Evolutionary conservation across 768 basidiomycete species (phyloP).

Genomic region (Mycena vitilis): DNA sequence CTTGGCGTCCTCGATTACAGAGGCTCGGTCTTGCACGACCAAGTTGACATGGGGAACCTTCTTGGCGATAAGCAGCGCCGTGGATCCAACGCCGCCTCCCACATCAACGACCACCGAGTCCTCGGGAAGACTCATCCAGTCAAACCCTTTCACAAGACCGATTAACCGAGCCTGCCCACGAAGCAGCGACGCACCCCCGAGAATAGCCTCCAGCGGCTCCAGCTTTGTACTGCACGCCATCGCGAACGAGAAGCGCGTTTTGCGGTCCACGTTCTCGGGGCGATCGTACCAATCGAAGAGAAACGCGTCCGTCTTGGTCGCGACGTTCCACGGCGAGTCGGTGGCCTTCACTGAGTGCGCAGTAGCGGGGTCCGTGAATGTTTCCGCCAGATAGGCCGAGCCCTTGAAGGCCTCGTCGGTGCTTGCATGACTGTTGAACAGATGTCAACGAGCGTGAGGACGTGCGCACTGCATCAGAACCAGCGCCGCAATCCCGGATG

Average conservation of each 20-base stretch:
- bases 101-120: slow-evolving; percentile 31
- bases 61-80: slow-evolving; percentile 23
- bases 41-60: slow-evolving; percentile 21
- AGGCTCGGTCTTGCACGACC: slow-evolving; percentile 32
- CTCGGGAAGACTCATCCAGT: slow-evolving; percentile 26
- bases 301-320: slow-evolving; percentile 23
- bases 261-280: slow-evolving; percentile 25
- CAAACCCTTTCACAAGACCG: slow-evolving; percentile 15
- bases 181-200: slow-evolving; percentile 6
- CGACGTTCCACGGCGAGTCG: slow-evolving; percentile 36
- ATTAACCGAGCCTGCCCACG: not conserved
- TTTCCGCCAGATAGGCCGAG: slow-evolving; percentile 24
- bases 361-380: slow-evolving; percentile 23
- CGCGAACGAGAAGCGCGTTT: slow-evolving; percentile 27
- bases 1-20: slow-evolving; percentile 31
- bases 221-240: slow-evolving; percentile 29
- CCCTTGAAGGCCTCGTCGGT: slow-evolving; percentile 34
- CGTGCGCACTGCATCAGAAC: slow-evolving; percentile 23
- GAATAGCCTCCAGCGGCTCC: slow-evolving; percentile 27
- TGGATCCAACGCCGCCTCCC: slow-evolving; percentile 33
- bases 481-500: slow-evolving; percentile 23
- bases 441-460: not conserved
- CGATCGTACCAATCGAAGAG: slow-evolving; percentile 35
- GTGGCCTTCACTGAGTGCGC: slow-evolving; percentile 16
- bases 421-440: not conserved